Evolutionary conservation across 2,329 filamentous ascomycete species (phyloP).

Genomic region (Colletotrichum spaethianum): DNA sequence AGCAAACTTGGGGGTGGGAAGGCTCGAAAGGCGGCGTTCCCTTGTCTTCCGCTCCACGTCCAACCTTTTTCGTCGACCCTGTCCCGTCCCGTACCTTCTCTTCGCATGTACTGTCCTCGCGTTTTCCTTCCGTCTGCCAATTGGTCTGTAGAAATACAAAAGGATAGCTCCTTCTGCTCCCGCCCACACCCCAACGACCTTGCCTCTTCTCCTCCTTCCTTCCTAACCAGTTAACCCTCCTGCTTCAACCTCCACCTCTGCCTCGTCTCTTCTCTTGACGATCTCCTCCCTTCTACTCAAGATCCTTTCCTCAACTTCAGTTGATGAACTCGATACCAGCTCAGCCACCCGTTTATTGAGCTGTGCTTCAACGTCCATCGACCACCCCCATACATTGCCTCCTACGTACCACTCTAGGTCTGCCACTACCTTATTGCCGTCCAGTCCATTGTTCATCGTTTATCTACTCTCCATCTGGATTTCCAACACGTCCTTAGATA

Average conservation of each 20-base stretch:
- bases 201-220: background rate
- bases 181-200: background rate
- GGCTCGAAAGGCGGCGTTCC: constrained; percentile 39
- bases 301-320: background rate
- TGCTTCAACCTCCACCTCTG: background rate
- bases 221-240: constrained; percentile 8
- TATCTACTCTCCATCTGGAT: background rate
- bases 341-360: background rate
- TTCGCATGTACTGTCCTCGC: constrained; percentile 31
- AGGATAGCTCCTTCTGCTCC: constrained; percentile 34
- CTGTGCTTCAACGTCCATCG: background rate
- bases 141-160: constrained; percentile 36
- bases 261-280: constrained; percentile 16
- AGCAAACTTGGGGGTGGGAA: constrained; percentile 24
- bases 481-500: background rate
- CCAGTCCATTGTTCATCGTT: background rate
- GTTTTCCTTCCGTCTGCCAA: constrained; percentile 40
- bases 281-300: background rate
- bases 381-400: background rate
- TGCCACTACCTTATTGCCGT: background rate
- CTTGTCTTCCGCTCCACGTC: constrained; percentile 37
- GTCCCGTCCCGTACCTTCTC: constrained; percentile 32
- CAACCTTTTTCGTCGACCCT: constrained; percentile 36
- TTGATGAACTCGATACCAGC: constrained; percentile 9
- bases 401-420: background rate